Percentiles rank a stretch among this genome's conserved stretches.
Conservation (phyloP, 1,139 yeast genomes). For the Sugiyamaella grinbergsii region DNA sequence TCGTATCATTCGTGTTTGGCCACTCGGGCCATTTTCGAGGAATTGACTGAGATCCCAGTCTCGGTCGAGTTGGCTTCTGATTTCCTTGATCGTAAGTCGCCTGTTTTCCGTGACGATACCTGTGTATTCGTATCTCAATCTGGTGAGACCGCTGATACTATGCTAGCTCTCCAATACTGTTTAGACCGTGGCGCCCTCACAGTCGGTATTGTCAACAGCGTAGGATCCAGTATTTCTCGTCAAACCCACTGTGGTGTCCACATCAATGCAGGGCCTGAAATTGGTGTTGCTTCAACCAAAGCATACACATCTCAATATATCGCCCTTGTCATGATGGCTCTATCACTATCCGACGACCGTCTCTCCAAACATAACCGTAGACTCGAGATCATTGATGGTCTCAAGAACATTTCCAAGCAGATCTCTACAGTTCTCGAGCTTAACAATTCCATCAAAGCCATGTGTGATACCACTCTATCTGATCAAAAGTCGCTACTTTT, state of each 20-base stretch:
- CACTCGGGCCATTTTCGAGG: conserved; percentile 94
- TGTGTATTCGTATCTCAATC: conserved; percentile 98
- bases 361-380: conserved; percentile 77
- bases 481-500: conserved; percentile 84
- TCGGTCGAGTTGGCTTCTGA: conserved; percentile 97
- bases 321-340: conserved; percentile 95
- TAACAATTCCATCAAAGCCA: conserved; percentile 70
- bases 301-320: conserved; percentile 98
- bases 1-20: conserved; percentile 98
- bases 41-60: conserved; percentile 94
- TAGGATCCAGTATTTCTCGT: conserved; percentile 95
- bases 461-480: conserved; percentile 72
- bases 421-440: conserved; percentile 74
- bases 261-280: conserved; percentile 99
- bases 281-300: conserved; percentile 99
- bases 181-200: conserved; percentile 96
- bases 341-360: conserved; percentile 89
- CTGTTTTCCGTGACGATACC: conserved; percentile 97
- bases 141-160: conserved; percentile 99
- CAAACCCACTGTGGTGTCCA: conserved; percentile 99
- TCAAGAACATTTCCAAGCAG: conserved; percentile 82
- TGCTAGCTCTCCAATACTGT: conserved; percentile 93
- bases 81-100: conserved; percentile 91
- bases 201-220: conserved; percentile 92
- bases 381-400: conserved; percentile 81